phyloP scores from a whole-genome alignment of 1,284 basidiomycete species.

The Trichosporon sp. region DNA sequence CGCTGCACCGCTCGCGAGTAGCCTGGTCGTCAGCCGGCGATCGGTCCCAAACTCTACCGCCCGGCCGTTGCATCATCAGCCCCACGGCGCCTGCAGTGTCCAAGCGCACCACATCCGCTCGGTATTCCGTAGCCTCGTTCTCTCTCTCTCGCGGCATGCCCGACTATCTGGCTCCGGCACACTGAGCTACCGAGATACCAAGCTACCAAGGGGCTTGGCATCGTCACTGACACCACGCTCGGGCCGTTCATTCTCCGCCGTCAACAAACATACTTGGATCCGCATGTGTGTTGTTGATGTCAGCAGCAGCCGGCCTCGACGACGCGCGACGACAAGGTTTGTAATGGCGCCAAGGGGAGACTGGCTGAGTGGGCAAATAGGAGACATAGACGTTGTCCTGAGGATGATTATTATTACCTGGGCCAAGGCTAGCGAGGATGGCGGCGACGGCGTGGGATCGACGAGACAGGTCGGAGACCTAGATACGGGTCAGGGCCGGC shows the following conservation, averaged over 20 bases:
- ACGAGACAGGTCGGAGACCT: neutral
- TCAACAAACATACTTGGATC: neutral
- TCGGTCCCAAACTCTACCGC: too few relatives aligned
- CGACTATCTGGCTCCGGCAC: neutral
- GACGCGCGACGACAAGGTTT: neutral
- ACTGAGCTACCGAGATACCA: neutral
- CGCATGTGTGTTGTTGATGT: neutral
- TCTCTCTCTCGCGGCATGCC: neutral
- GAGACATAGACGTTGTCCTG: neutral
- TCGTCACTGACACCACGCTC: neutral
- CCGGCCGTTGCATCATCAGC: neutral
- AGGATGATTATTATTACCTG: neutral
- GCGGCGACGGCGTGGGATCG: neutral
- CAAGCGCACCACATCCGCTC: neutral
- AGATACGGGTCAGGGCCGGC: too few relatives aligned
- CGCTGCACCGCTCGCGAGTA: neutral
- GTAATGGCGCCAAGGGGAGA: neutral
- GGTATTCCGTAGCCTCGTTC: neutral
- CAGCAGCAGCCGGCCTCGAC: neutral
- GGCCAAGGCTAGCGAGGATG: neutral
- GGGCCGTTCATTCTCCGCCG: neutral
- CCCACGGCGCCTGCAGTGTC: neutral
- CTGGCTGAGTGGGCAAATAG: neutral
- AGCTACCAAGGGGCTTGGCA: neutral
- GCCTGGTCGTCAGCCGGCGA: too few relatives aligned